Conservation (phyloP, 345 rosid genomes). For the Ceriops zippeliana region DNA sequence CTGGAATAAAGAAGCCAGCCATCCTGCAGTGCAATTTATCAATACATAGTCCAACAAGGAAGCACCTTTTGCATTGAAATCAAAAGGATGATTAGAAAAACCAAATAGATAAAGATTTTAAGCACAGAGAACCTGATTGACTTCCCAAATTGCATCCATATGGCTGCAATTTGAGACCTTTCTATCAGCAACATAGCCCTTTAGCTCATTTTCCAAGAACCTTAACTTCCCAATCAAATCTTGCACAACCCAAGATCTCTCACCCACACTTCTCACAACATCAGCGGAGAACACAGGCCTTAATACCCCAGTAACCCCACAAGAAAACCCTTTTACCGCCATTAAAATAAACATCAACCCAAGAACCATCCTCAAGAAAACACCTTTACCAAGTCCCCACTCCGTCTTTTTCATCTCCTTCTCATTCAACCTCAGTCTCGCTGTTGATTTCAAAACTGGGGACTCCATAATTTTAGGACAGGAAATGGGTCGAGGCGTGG, state of each 20-base stretch:
- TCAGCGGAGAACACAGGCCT: constrained; percentile 45
- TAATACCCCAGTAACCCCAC: constrained; percentile 30
- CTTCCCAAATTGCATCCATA: constrained; percentile 51
- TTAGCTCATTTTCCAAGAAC: constrained; percentile 48
- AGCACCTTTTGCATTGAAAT: not conserved
- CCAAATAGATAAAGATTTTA: not conserved
- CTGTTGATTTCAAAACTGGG: constrained; percentile 42
- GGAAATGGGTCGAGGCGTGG: constrained; percentile 55
- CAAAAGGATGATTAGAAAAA: not conserved
- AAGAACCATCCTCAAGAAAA: constrained; percentile 26
- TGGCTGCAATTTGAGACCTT: constrained; percentile 51
- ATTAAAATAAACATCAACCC: constrained; percentile 37
- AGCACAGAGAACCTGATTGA: constrained; percentile 47
- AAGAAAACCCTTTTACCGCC: constrained; percentile 47
- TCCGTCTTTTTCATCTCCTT: constrained; percentile 20
- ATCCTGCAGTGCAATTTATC: constrained; percentile 34
- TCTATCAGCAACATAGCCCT: constrained; percentile 27
- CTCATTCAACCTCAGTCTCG: constrained; percentile 25
- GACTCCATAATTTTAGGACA: constrained; percentile 25
- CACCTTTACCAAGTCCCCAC: constrained; percentile 1
- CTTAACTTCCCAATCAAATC: constrained; percentile 43
- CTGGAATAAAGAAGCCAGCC: constrained; percentile 53
- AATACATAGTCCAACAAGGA: not conserved
- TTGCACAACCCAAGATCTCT: constrained; percentile 37
- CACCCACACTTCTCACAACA: constrained; percentile 40